Evolutionary conservation across 2,329 filamentous ascomycete species (phyloP).

Genomic region (Magnaporthiopsis incrustans): DNA sequence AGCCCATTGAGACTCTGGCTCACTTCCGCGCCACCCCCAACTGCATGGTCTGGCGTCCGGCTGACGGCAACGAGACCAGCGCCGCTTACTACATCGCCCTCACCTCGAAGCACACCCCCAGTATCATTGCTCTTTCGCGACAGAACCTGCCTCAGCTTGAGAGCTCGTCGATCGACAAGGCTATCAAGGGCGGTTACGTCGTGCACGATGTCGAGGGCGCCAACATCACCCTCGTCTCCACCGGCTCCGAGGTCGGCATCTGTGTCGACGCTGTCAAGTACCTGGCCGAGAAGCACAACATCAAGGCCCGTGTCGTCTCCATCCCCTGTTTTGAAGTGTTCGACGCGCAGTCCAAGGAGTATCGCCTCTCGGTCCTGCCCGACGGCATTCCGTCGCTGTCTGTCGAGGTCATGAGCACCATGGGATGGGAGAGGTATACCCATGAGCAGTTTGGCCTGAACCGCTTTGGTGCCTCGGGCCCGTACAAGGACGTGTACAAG

Average conservation of each 20-base stretch:
- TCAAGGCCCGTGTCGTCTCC: slow-evolving; percentile 88
- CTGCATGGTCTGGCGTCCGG: slow-evolving; percentile 98
- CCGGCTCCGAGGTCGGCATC: slow-evolving; percentile 92
- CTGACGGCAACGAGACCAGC: slow-evolving; percentile 96
- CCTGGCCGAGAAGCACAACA: slow-evolving; percentile 78
- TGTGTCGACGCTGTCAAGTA: slow-evolving; percentile 88
- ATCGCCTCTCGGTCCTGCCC: slow-evolving; percentile 85
- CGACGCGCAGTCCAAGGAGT: slow-evolving; percentile 87
- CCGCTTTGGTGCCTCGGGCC: slow-evolving; percentile 94
- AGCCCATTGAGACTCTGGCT: slow-evolving; percentile 95
- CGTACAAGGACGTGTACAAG: slow-evolving; percentile 97
- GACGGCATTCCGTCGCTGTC: slow-evolving; percentile 90
- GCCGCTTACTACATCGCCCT: slow-evolving; percentile 95
- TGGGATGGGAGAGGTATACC: slow-evolving; percentile 98
- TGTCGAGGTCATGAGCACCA: slow-evolving; percentile 93
- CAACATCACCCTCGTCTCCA: slow-evolving; percentile 82
- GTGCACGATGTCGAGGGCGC: slow-evolving; percentile 77
- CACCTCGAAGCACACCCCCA: slow-evolving; percentile 82
- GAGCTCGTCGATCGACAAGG: slow-evolving; percentile 81
- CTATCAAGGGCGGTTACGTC: slow-evolving; percentile 92
- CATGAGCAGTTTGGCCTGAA: slow-evolving; percentile 99
- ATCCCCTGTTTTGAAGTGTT: slow-evolving; percentile 97
- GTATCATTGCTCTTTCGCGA: slow-evolving; percentile 88
- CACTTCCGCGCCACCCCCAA: slow-evolving; percentile 99
- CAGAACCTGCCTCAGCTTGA: slow-evolving; percentile 98